These are phyloP conservation scores for Schizosaccharomyces osmophilus DNA, from an alignment of 805 yeast genomes.

Conservation along the genomic window DNA sequence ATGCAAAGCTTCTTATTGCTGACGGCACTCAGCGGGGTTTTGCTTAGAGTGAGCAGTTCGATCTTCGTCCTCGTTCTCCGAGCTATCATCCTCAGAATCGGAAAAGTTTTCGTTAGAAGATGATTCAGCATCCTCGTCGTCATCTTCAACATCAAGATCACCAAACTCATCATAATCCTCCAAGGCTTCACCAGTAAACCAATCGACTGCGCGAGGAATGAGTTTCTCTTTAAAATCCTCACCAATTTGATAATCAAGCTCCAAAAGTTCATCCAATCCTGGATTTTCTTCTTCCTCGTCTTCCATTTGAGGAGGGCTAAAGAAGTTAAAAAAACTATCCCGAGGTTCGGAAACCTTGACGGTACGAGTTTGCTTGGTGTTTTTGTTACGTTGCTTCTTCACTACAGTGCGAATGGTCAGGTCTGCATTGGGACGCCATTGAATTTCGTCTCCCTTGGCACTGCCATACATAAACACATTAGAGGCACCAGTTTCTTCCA, in stretches of 20 bases:
- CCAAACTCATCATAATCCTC: conserved; percentile 39
- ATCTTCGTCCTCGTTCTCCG: background rate
- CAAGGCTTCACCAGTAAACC: conserved; percentile 95
- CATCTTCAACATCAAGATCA: conserved; percentile 36
- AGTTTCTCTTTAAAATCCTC: conserved; percentile 89
- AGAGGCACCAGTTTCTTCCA: conserved; percentile 74
- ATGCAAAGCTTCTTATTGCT: conserved; percentile 13
- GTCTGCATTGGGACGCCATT: conserved; percentile 60
- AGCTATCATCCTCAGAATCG: conserved; percentile 17
- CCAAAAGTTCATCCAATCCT: conserved; percentile 59
- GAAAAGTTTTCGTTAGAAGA: conserved; percentile 20
- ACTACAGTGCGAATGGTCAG: conserved; percentile 72
- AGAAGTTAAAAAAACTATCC: conserved; percentile 86
- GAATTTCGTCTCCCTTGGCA: conserved; percentile 71
- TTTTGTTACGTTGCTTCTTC: conserved; percentile 66
- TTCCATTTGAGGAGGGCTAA: conserved; percentile 57
- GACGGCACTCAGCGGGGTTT: conserved; percentile 37
- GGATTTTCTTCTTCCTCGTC: conserved; percentile 26
- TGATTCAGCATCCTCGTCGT: conserved; percentile 25
- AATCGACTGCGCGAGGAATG: conserved; percentile 87
- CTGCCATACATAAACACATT: conserved; percentile 95
- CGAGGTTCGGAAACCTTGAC: conserved; percentile 80
- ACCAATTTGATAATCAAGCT: conserved; percentile 82
- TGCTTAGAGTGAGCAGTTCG: conserved; percentile 16
- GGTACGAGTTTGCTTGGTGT: conserved; percentile 82